These are phyloP conservation scores for Knoxdaviesia capensis DNA, from an alignment of 2,329 filamentous ascomycete genomes.

Conservation along the genomic window DNA sequence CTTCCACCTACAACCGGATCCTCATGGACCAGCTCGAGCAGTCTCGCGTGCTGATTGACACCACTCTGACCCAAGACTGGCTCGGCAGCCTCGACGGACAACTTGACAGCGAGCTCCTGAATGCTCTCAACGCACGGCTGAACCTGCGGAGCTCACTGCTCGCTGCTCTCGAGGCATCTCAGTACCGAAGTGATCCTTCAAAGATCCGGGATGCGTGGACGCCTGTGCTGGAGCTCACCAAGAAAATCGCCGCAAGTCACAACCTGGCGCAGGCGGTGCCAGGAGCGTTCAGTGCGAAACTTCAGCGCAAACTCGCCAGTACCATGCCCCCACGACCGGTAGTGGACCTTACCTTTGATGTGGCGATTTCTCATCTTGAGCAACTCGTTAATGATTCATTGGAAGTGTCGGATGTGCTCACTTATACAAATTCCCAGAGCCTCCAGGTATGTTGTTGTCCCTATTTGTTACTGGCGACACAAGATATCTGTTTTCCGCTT, in stretches of 20 bases:
- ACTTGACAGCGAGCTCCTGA: slow-evolving; percentile 13
- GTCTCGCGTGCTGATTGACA: too few relatives aligned
- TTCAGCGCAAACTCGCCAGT: slow-evolving; percentile 80
- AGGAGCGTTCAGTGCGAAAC: slow-evolving; percentile 72
- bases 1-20: slow-evolving; percentile 68
- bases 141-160: slow-evolving; percentile 46
- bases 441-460: slow-evolving; percentile 34
- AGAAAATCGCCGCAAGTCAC: background rate
- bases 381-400: slow-evolving; percentile 53
- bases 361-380: slow-evolving; percentile 49
- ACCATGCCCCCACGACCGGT: slow-evolving; percentile 87
- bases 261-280: slow-evolving; percentile 42
- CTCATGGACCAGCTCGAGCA: slow-evolving; percentile 41
- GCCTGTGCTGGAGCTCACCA: background rate
- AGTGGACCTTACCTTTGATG: slow-evolving; percentile 52
- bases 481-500: background rate
- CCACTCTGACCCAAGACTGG: too few relatives aligned
- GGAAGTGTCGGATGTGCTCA: slow-evolving; percentile 46
- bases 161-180: slow-evolving; percentile 26
- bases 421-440: slow-evolving; percentile 48
- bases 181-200: slow-evolving; percentile 22
- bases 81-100: background rate
- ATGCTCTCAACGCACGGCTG: slow-evolving; percentile 45
- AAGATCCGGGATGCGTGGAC: slow-evolving; percentile 30
- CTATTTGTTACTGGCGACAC: background rate